A percentile compares a stretch with the other conserved stretches of the same genome.
phyloP scores from a whole-genome alignment of 345 rosid species.

The Eutrema yunnanense region DNA sequence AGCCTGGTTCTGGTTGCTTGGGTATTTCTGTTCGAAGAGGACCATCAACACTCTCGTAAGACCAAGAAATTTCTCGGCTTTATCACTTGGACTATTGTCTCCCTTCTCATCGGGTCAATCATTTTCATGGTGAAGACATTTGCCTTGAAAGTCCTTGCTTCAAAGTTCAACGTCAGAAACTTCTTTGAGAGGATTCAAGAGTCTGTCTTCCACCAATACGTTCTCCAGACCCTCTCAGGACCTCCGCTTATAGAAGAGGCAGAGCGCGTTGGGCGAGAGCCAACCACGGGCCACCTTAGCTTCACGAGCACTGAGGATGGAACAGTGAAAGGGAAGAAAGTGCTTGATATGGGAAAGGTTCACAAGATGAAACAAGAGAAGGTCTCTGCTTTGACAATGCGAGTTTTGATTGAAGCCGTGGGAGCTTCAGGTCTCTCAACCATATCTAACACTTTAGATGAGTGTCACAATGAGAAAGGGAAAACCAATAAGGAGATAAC shows the following conservation, averaged over 20 bases:
- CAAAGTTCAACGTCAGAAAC: conserved; percentile 64
- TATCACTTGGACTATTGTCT: conserved; percentile 57
- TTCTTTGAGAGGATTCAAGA: conserved; percentile 94
- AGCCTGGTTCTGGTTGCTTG: conserved; percentile 61
- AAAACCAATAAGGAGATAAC: conserved; percentile 57
- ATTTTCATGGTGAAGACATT: conserved; percentile 67
- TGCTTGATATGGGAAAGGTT: conserved; percentile 68
- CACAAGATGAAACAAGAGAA: conserved; percentile 75
- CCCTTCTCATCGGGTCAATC: conserved; percentile 55
- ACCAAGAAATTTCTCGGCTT: conserved; percentile 38
- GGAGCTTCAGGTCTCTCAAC: conserved; percentile 62
- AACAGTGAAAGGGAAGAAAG: conserved; percentile 38
- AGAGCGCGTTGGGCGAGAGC: conserved; percentile 41
- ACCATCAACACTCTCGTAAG: conserved; percentile 33
- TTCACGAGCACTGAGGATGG: conserved; percentile 46
- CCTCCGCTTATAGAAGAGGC: conserved; percentile 61
- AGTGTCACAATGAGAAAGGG: conserved; percentile 7
- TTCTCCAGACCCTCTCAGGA: conserved; percentile 73
- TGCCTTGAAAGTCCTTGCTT: conserved; percentile 71
- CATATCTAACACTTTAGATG: conserved; percentile 63
- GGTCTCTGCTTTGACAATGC: conserved; percentile 91
- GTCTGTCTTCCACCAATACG: conserved; percentile 74
- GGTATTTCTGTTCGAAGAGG: conserved; percentile 46
- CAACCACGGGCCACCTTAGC: conserved; percentile 46
- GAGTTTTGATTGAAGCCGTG: conserved; percentile 67